Conservation (phyloP, 2,329 filamentous ascomycete genomes). For the Coleophoma eucalyptorum region DNA sequence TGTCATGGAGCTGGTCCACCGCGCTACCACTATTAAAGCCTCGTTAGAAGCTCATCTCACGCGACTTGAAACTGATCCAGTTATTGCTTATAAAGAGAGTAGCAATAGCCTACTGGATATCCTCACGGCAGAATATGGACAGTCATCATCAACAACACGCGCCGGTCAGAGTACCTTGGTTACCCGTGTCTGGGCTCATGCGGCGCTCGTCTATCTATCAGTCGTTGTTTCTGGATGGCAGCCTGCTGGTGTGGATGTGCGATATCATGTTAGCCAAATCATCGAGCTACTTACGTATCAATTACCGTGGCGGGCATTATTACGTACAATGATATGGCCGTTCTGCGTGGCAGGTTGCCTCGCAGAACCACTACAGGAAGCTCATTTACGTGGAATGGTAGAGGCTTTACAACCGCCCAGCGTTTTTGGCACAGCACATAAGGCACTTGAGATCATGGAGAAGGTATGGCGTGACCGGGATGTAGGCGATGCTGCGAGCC, state of each 20-base stretch:
- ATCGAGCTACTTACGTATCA: conserved; percentile 10
- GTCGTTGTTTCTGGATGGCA: conserved; percentile 18
- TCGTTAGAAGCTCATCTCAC: conserved; percentile 15
- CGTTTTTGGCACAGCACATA: conserved; percentile 27
- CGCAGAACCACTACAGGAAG: conserved; percentile 13
- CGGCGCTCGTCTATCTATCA: conserved; percentile 14
- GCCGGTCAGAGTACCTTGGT: conserved; percentile 8
- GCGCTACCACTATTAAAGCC: conserved; percentile 35
- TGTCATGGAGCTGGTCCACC: conserved; percentile 38
- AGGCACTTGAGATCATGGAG: conserved; percentile 21
- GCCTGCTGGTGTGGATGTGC: conserved; percentile 10
- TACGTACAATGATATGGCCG: conserved; percentile 19
- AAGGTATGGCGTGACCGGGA: conserved; percentile 16
- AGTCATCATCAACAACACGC: conserved; percentile 4
- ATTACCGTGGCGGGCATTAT: conserved; percentile 10
- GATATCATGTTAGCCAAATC: conserved; percentile 11
- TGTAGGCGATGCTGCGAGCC: conserved; percentile 8
- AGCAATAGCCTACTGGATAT: conserved; percentile 8
- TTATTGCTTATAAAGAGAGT: conserved; percentile 3
- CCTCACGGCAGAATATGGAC: conserved; percentile 6
- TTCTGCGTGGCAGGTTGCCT: conserved; percentile 19
- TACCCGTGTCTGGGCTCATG: conserved; percentile 14
- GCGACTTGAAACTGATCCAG: conserved; percentile 8
- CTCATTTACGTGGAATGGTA: conserved; percentile 13
- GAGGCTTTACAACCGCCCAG: conserved; percentile 12